These are phyloP conservation scores for Maudiozyma pseudohumilis DNA, from an alignment of 805 yeast species.

Conservation along the genomic window DNA sequence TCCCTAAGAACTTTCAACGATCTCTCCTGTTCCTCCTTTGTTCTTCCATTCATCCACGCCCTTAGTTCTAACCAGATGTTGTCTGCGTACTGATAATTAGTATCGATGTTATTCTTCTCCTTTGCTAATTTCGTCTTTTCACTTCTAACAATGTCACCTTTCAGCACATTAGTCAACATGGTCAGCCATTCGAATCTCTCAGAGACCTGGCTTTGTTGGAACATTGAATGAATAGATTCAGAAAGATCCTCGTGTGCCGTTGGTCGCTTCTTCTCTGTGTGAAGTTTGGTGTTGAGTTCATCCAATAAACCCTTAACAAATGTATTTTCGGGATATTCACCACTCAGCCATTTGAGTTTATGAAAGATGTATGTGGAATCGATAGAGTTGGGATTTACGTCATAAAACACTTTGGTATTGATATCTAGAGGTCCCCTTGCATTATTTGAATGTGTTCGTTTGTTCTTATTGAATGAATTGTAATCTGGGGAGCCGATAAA, in stretches of 20 bases:
- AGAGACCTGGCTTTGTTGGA: slow-evolving; percentile 34
- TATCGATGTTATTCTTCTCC: slow-evolving; percentile 27
- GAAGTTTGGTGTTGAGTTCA: background rate
- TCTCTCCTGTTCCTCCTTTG: slow-evolving; percentile 68
- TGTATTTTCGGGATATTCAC: background rate
- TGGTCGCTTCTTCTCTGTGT: background rate
- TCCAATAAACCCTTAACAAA: background rate
- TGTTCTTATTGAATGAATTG: background rate
- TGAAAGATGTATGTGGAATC: background rate
- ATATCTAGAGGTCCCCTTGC: background rate
- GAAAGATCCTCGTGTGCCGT: background rate
- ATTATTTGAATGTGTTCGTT: background rate
- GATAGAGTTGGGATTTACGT: background rate
- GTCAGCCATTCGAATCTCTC: slow-evolving; percentile 95
- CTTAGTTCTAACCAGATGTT: slow-evolving; percentile 80
- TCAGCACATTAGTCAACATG: slow-evolving; percentile 79
- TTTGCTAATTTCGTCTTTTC: slow-evolving; percentile 73
- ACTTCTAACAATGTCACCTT: slow-evolving; percentile 87
- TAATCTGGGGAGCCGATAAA: background rate
- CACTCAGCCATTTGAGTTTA: background rate
- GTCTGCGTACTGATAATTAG: slow-evolving; percentile 21
- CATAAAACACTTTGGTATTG: background rate
- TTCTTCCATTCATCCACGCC: slow-evolving; percentile 74
- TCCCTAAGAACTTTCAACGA: slow-evolving; percentile 60
- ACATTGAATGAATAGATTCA: slow-evolving; percentile 8